A percentile compares a stretch with the other conserved stretches of the same genome.
phyloP scores from a whole-genome alignment of 2,329 filamentous ascomycete genomes.

The Venturia asperata region DNA sequence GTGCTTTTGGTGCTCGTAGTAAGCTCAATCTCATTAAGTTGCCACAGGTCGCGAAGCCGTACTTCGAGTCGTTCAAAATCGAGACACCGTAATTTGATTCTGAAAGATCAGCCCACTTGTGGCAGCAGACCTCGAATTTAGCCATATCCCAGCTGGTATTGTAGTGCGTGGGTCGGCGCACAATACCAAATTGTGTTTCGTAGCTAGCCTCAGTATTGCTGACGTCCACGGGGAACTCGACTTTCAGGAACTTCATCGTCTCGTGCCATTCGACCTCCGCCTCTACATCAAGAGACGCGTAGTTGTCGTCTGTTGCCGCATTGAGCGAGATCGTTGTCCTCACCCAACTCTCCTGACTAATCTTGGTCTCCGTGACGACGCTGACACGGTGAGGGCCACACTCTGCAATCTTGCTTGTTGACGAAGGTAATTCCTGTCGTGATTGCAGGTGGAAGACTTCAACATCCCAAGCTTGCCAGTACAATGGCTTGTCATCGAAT shows the following conservation, averaged over 20 bases:
- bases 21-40: slow-evolving; percentile 85
- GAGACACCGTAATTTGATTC: slow-evolving; percentile 86
- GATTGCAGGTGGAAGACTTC: slow-evolving; percentile 93
- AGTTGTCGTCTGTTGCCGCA: slow-evolving; percentile 58
- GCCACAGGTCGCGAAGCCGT: slow-evolving; percentile 85
- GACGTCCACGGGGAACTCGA: slow-evolving; percentile 92
- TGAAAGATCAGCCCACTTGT: slow-evolving; percentile 87
- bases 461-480: slow-evolving; percentile 98
- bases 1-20: slow-evolving; percentile 81
- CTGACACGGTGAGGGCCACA: slow-evolving; percentile 68
- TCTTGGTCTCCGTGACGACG: slow-evolving; percentile 74
- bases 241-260: slow-evolving; percentile 96
- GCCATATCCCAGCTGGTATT: slow-evolving; percentile 98
- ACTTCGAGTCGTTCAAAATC: slow-evolving; percentile 91
- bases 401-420: slow-evolving; percentile 64
- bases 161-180: slow-evolving; percentile 88
- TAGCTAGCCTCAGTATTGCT: slow-evolving; percentile 89
- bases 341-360: slow-evolving; percentile 79
- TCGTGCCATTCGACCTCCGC: slow-evolving; percentile 96
- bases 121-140: slow-evolving; percentile 94
- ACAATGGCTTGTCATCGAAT: slow-evolving; percentile 94
- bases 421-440: slow-evolving; percentile 64
- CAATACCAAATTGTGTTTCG: slow-evolving; percentile 88
- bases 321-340: slow-evolving; percentile 78
- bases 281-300: slow-evolving; percentile 58